phyloP scores from a whole-genome alignment of 1,284 basidiomycete genomes.

The Pterulicium gracile region DNA sequence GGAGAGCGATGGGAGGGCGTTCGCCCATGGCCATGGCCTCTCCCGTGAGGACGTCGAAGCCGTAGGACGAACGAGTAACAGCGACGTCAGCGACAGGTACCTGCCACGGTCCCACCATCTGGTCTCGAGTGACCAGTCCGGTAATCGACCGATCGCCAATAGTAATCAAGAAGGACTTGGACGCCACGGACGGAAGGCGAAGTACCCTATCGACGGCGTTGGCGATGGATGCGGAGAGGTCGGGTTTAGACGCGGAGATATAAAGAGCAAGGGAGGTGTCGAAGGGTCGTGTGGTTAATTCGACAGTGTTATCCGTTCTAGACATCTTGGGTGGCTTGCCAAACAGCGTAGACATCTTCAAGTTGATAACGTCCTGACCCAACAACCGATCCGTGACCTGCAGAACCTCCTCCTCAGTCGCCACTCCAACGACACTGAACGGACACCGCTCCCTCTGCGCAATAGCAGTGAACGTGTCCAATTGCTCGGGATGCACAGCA shows the following conservation, averaged over 20 bases:
- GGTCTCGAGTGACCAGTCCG: slow-evolving; percentile 90
- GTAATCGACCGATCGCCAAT: slow-evolving; percentile 95
- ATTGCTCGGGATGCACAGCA: slow-evolving; percentile 60
- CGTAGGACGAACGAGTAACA: slow-evolving; percentile 90
- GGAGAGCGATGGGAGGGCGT: slow-evolving; percentile 85
- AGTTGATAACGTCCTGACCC: slow-evolving; percentile 71
- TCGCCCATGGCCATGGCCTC: slow-evolving; percentile 99
- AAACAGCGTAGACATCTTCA: slow-evolving; percentile 94
- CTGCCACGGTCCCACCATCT: slow-evolving; percentile 99
- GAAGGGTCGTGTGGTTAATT: slow-evolving; percentile 46
- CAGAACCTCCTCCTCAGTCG: slow-evolving; percentile 74
- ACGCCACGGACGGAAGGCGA: slow-evolving; percentile 85
- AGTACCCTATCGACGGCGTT: slow-evolving; percentile 73
- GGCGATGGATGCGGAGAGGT: slow-evolving; percentile 6
- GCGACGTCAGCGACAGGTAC: slow-evolving; percentile 97
- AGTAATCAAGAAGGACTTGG: slow-evolving; percentile 96
- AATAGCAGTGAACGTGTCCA: slow-evolving; percentile 61
- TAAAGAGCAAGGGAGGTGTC: slow-evolving; percentile 18
- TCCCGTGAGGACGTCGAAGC: slow-evolving; percentile 74
- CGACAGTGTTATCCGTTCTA: slow-evolving; percentile 54
- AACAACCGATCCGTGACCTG: slow-evolving; percentile 86
- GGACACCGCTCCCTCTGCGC: slow-evolving; percentile 89
- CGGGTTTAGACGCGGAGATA: slow-evolving; percentile 12
- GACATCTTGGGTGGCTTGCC: slow-evolving; percentile 95
- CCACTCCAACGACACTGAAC: slow-evolving; percentile 83